Conservation (phyloP, 768 basidiomycete genomes). For the Gymnopilus junonius region DNA sequence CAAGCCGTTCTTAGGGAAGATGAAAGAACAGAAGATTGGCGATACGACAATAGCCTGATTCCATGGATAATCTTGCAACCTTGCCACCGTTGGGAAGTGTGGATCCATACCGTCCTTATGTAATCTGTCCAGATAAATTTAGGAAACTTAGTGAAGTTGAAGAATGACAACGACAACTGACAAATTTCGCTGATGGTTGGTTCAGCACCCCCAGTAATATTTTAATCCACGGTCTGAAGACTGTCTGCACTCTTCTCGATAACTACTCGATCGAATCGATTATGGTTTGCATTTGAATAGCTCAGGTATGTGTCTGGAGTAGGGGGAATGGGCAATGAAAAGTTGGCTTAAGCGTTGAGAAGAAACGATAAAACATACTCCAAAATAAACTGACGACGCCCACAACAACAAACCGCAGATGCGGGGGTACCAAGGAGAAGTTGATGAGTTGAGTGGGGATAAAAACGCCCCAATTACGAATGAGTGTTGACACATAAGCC, state of each 20-base stretch:
- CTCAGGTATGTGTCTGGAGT: constrained; percentile 65
- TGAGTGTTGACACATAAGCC: constrained; percentile 73
- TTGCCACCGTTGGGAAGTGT: neutral
- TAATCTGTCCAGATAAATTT: neutral
- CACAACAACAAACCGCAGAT: constrained; percentile 75
- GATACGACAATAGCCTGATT: neutral
- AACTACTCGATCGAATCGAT: constrained; percentile 12
- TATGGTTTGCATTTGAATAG: constrained; percentile 46
- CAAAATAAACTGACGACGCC: constrained; percentile 81
- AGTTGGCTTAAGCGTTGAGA: constrained; percentile 1
- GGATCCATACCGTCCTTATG: neutral
- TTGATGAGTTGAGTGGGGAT: constrained; percentile 81
- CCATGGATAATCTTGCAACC: neutral
- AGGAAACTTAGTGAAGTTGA: neutral
- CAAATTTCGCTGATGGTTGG: neutral
- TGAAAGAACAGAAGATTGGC: neutral
- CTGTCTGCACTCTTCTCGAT: neutral
- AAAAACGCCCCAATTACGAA: constrained; percentile 82
- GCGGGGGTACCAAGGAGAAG: constrained; percentile 76
- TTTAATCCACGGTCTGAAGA: constrained; percentile 8
- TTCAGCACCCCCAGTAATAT: neutral
- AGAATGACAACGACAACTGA: neutral
- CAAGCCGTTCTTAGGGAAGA: neutral
- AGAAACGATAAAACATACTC: constrained; percentile 56
- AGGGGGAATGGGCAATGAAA: neutral